Evolutionary conservation across 2,329 filamentous ascomycete genomes (phyloP), one percentile per base, ranked within the genome.

Genomic region (Phialophora tarda): DNA sequence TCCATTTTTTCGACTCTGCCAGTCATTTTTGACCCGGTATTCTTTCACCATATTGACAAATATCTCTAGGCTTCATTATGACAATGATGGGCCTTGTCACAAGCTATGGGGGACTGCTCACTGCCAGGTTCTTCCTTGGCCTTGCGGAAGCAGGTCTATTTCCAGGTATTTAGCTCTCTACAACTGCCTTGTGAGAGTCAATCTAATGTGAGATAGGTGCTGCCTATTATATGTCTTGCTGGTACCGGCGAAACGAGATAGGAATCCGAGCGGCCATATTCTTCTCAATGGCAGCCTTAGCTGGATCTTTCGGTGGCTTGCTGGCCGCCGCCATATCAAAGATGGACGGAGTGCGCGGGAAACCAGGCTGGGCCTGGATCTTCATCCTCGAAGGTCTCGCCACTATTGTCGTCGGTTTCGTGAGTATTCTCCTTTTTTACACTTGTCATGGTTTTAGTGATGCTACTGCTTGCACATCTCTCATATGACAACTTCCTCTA

Each of bases 191-290:
- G 21, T 47, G 44, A 47, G 44, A 47, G 44, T 47, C 5, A 21
- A 47, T 23, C 14, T 58, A 28, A 62, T 32, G 8, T 28, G 6
- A 14, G 4, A 6, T 12, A 66, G 60, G 65, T 5, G 41, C 34
- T 26, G 66, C 66, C 44, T 80, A 79, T 68, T 81, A 81, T 68
- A 72, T 84, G 4, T 82, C 82, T 2, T 85, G 85, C 70, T 86
- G 85, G 79, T 87, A 87, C 72, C 82, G 83, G 21, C 79, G 81
- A 5, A 81, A 83, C 2, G 86, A 88, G 73, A 79, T 84, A 23
- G 84, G 82, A 1, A 83, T 86, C 73, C 84, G 87, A 6, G 84
- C 90, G 73, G 83, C 84, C 0, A 81, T 84, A 67, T 80, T 82
- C 72, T 76, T 85, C 58, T 84, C 73, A 75, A 87, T 79, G 77